Evolutionary conservation across 2,329 filamentous ascomycete species (phyloP).

Genomic region (Endocalyx cinctus): DNA sequence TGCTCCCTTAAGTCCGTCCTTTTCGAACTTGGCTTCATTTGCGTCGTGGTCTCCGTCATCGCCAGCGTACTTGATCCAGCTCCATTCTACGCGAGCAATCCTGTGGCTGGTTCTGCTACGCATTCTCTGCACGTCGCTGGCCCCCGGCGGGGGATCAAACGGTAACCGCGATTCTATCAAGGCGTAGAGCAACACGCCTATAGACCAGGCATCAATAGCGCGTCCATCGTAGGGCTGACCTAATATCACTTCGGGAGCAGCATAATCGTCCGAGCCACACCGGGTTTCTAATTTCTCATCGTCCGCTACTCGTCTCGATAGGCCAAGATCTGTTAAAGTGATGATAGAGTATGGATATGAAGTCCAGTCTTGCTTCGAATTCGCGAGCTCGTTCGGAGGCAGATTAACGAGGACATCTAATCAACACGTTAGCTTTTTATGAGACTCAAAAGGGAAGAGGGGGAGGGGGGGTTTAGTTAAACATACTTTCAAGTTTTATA

Average conservation of each 20-base stretch:
- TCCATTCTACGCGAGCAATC: conserved; percentile 95
- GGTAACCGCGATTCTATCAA: conserved; percentile 89
- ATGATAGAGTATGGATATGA: conserved; percentile 77
- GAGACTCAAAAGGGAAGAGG: too few species aligned
- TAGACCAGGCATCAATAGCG: conserved; percentile 88
- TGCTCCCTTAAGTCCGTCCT: conserved; percentile 65
- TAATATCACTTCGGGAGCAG: conserved; percentile 92
- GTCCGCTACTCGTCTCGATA: conserved; percentile 79
- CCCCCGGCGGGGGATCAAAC: conserved; percentile 83
- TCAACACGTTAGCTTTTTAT: too few species aligned
- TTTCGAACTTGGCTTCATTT: conserved; percentile 55
- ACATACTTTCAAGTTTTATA: conserved; percentile 91
- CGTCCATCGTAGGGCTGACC: conserved; percentile 92
- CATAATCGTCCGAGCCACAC: conserved; percentile 95
- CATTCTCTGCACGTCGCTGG: conserved; percentile 70
- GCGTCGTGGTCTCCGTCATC: conserved; percentile 83
- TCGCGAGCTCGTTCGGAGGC: conserved; percentile 61
- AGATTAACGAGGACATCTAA: conserved; percentile 92
- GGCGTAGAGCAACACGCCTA: conserved; percentile 89
- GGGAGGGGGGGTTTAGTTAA: conserved; percentile 8
- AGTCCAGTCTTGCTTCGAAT: conserved; percentile 60
- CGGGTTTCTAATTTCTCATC: conserved; percentile 88
- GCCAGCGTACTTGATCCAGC: conserved; percentile 82
- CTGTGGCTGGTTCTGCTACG: conserved; percentile 81
- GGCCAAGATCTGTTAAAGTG: conserved; percentile 85